phyloP scores from a whole-genome alignment of 495 filamentous ascomycete species.

The Bombardia bombarda region DNA sequence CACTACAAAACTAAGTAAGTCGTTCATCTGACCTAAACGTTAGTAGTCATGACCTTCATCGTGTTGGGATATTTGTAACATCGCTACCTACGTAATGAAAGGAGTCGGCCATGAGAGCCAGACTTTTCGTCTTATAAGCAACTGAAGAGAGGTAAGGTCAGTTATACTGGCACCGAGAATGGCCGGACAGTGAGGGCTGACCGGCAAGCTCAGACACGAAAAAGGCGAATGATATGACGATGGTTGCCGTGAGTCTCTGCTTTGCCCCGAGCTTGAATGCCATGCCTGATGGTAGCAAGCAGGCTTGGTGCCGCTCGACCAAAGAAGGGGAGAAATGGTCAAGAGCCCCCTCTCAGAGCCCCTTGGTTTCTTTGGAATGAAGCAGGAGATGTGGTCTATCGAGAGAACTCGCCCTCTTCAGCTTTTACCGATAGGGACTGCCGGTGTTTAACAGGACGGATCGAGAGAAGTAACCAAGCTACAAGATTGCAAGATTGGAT shows the following conservation, averaged over 20 bases:
- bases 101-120: slow-evolving; percentile 87
- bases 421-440: too few species aligned
- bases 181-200: slow-evolving; percentile 12
- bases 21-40: slow-evolving; percentile 90
- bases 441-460: too few species aligned
- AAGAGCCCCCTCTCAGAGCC: too few species aligned
- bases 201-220: slow-evolving; percentile 76
- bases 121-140: slow-evolving; percentile 77
- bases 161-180: background rate
- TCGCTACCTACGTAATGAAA: slow-evolving; percentile 87
- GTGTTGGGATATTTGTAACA: too few species aligned
- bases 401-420: too few species aligned
- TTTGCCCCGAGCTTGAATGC: slow-evolving; percentile 27
- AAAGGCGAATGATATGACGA: slow-evolving; percentile 74
- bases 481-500: too few species aligned
- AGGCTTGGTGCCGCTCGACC: background rate
- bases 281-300: slow-evolving; percentile 10
- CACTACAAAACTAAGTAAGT: slow-evolving; percentile 78
- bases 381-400: too few species aligned
- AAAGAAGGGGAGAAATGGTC: background rate
- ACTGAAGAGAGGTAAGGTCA: slow-evolving; percentile 33
- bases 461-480: too few species aligned
- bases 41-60: too few species aligned
- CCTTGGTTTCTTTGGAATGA: too few species aligned
- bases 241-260: slow-evolving; percentile 64